A percentile compares a stretch with the other conserved stretches of the same genome.
phyloP scores from a whole-genome alignment of 2,329 filamentous ascomycete species.

The Chrysosporium keratinophilum region DNA sequence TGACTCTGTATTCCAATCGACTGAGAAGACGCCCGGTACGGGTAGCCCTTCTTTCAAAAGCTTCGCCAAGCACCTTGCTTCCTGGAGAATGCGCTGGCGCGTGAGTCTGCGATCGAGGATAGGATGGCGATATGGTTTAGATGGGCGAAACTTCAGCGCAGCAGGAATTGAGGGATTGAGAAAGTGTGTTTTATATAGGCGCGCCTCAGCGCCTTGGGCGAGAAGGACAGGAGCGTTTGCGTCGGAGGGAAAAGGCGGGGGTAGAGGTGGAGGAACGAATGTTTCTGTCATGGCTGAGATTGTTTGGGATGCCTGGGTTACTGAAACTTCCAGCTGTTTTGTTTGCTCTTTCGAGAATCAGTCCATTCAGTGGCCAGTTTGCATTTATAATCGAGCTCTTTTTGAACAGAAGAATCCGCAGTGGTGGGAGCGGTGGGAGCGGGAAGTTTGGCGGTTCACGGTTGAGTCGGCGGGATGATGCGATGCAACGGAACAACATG shows the following conservation, averaged over 20 bases:
- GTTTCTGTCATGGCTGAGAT: conserved; percentile 22
- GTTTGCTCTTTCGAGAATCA: too few relatives aligned
- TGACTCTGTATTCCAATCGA: conserved; percentile 40
- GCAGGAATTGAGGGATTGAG: conserved; percentile 57
- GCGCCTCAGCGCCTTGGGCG: conserved; percentile 89
- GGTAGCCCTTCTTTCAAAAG: conserved; percentile 67
- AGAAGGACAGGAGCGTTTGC: conserved; percentile 55
- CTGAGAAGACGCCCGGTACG: conserved; percentile 70
- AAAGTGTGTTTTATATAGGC: conserved; percentile 79
- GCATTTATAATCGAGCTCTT: too few relatives aligned
- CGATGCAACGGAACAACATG: too few relatives aligned
- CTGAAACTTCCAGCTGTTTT: neutral
- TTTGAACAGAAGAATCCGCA: too few relatives aligned
- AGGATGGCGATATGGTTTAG: conserved; percentile 86
- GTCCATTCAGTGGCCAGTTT: too few relatives aligned
- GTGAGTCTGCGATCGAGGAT: conserved; percentile 80
- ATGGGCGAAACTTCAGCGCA: conserved; percentile 82
- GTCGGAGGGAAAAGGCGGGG: conserved; percentile 52
- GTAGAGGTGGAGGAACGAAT: conserved; percentile 40
- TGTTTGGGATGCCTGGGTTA: too few relatives aligned
- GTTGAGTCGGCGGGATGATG: too few relatives aligned
- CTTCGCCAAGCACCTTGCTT: conserved; percentile 73
- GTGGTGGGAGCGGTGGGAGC: too few relatives aligned
- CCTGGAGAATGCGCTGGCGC: conserved; percentile 73
- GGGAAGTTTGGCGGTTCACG: too few relatives aligned